Percentiles rank a stretch among this genome's conserved stretches.
Evolutionary conservation across 495 filamentous ascomycete species (phyloP).

Genomic region (Xylaria curta): DNA sequence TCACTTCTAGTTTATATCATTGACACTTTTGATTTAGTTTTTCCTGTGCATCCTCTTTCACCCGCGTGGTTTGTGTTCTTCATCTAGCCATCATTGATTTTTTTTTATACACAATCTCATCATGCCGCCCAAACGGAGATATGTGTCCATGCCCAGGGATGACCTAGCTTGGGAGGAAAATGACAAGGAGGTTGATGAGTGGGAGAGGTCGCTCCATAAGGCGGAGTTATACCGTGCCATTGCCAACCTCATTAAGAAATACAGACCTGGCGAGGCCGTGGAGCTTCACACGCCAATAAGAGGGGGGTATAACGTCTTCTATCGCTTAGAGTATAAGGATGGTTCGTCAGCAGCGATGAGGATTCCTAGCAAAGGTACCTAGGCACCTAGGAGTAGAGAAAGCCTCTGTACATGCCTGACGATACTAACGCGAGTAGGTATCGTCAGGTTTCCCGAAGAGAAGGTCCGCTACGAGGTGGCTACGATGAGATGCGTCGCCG

Average conservation of each 20-base stretch:
- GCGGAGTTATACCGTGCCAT: constrained; percentile 19
- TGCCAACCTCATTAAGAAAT: constrained; percentile 23
- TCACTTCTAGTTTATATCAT: neutral
- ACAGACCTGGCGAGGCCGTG: constrained; percentile 29
- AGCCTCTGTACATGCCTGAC: neutral
- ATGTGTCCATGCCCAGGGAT: constrained; percentile 26
- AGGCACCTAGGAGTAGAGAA: neutral
- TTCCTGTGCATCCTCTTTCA: neutral
- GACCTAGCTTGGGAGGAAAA: constrained; percentile 42
- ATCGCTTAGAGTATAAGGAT: constrained; percentile 37
- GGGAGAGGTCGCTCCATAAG: constrained; percentile 31
- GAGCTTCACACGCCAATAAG: constrained; percentile 29
- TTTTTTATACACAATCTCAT: neutral
- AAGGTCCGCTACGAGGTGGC: constrained; percentile 51
- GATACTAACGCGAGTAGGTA: constrained; percentile 17
- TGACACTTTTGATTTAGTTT: neutral
- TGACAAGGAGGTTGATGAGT: constrained; percentile 31
- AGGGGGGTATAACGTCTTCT: constrained; percentile 40
- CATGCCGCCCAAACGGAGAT: constrained; percentile 28
- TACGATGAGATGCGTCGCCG: constrained; percentile 48
- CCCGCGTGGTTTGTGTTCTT: neutral
- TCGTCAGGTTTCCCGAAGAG: constrained; percentile 42
- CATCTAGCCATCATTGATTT: neutral
- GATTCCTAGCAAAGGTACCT: constrained; percentile 20
- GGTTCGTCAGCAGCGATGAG: constrained; percentile 34